Conservation (phyloP, 768 basidiomycete species). For the Sarcodon aspratus region DNA sequence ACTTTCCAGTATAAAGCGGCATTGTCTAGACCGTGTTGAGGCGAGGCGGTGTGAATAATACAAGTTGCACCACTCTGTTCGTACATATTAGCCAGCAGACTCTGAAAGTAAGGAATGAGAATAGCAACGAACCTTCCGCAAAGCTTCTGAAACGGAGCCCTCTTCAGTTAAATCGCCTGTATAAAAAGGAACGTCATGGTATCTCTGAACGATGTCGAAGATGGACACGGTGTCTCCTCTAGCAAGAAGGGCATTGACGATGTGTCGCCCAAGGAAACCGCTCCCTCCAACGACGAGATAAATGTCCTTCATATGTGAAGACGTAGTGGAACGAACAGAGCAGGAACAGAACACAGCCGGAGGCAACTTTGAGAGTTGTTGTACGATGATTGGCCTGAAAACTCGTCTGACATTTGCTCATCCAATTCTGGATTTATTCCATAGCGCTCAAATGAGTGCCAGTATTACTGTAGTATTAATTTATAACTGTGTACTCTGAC, state of each 20-base stretch:
- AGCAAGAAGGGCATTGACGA: conserved; percentile 75
- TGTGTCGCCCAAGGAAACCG: conserved; percentile 84
- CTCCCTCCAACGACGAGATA: conserved; percentile 93
- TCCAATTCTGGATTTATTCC: too few species aligned
- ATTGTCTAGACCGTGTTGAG: conserved; percentile 54
- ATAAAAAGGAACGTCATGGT: conserved; percentile 81
- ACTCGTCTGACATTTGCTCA: too few species aligned
- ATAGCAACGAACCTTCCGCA: conserved; percentile 44
- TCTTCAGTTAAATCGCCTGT: conserved; percentile 82
- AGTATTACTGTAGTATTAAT: too few species aligned
- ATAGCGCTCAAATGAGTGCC: too few species aligned
- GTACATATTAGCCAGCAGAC: neutral
- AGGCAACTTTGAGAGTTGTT: too few species aligned
- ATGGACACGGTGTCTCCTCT: conserved; percentile 75
- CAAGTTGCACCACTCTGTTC: conserved; percentile 70
- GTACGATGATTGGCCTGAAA: too few species aligned
- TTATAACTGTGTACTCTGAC: too few species aligned
- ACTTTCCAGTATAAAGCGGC: conserved; percentile 79
- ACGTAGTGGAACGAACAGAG: conserved; percentile 1
- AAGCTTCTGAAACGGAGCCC: conserved; percentile 55
- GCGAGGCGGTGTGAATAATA: conserved; percentile 93
- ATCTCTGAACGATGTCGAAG: conserved; percentile 87
- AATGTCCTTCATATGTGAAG: conserved; percentile 30
- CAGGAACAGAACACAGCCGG: too few species aligned
- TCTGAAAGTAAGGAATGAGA: neutral